Conservation (phyloP, 352 stramenopile genomes). For the Globisporangium yorkense region DNA sequence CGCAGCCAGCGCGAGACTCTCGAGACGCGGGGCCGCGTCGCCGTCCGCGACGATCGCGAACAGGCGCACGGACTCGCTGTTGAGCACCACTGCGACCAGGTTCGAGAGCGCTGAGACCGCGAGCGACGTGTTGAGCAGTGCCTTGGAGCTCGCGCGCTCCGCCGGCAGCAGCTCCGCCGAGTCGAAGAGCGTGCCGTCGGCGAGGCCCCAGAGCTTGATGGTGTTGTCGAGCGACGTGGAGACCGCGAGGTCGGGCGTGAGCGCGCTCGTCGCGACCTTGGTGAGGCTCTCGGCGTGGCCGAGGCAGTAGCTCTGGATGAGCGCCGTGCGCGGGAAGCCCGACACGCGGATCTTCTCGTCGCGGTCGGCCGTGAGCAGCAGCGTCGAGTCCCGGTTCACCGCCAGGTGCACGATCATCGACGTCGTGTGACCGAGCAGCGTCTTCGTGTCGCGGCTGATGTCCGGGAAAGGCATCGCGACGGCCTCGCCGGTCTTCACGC, state of each 20-base stretch:
- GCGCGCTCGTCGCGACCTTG: conserved; percentile 36
- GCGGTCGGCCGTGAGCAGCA: conserved; percentile 72
- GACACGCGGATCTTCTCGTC: conserved; percentile 87
- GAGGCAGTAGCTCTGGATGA: conserved; percentile 83
- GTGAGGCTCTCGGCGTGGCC: conserved; percentile 68
- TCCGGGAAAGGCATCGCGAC: conserved; percentile 73
- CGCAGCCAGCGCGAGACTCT: conserved; percentile 17
- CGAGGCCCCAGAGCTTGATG: conserved; percentile 70
- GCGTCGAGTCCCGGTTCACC: conserved; percentile 37
- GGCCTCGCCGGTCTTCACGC: conserved; percentile 80
- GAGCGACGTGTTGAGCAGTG: conserved; percentile 50
- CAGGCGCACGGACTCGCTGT: conserved; percentile 40
- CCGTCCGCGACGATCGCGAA: conserved; percentile 40
- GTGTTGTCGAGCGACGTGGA: conserved; percentile 81
- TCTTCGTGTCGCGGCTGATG: conserved; percentile 59
- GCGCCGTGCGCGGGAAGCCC: conserved; percentile 58
- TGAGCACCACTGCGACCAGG: conserved; percentile 48
- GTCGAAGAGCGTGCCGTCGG: conserved; percentile 38
- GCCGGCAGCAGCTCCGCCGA: conserved; percentile 41
- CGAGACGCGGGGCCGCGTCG: conserved; percentile 14
- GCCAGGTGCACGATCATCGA: conserved; percentile 82
- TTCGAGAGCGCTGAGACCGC: conserved; percentile 51
- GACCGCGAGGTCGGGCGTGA: conserved; percentile 47
- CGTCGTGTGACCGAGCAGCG: conserved; percentile 76
- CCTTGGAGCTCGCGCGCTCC: conserved; percentile 26